Conservation (phyloP, 169 alveolate genomes). For the Neospora caninum region DNA sequence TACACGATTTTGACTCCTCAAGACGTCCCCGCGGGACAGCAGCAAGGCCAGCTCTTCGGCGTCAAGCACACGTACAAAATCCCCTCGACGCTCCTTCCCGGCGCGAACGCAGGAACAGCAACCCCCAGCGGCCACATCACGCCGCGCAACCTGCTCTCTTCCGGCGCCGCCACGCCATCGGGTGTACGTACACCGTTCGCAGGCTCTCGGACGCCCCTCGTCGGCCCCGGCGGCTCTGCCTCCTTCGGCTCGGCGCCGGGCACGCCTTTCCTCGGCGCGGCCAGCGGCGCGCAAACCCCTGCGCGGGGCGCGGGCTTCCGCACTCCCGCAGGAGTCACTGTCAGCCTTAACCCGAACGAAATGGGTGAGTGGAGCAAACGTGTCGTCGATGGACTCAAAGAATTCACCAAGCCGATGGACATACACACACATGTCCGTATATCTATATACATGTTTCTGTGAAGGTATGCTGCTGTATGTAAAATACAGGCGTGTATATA, state of each 20-base stretch:
- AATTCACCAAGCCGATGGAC: neutral
- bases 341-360: conserved; percentile 61
- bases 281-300: conserved; percentile 56
- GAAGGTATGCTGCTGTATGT: no score
- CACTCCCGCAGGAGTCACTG: conserved; percentile 60
- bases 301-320: conserved; percentile 10
- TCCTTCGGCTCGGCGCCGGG: conserved; percentile 36
- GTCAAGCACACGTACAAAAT: conserved; percentile 59
- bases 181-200: conserved; percentile 53
- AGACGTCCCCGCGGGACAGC: conserved; percentile 41
- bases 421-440: neutral
- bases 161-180: conserved; percentile 31
- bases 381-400: neutral
- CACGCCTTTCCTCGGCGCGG: conserved; percentile 39
- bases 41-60: conserved; percentile 64
- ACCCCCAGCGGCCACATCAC: neutral
- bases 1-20: conserved; percentile 59
- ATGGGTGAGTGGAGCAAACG: conserved; percentile 45
- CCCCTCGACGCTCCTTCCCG: neutral
- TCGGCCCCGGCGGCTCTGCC: conserved; percentile 27
- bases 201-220: conserved; percentile 47
- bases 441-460: neutral
- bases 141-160: conserved; percentile 8
- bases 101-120: neutral
- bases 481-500: neutral